A percentile compares a stretch with the other conserved stretches of the same genome.
Evolutionary conservation across 768 basidiomycete genomes (phyloP).

Genomic region (Boletus patriciae): DNA sequence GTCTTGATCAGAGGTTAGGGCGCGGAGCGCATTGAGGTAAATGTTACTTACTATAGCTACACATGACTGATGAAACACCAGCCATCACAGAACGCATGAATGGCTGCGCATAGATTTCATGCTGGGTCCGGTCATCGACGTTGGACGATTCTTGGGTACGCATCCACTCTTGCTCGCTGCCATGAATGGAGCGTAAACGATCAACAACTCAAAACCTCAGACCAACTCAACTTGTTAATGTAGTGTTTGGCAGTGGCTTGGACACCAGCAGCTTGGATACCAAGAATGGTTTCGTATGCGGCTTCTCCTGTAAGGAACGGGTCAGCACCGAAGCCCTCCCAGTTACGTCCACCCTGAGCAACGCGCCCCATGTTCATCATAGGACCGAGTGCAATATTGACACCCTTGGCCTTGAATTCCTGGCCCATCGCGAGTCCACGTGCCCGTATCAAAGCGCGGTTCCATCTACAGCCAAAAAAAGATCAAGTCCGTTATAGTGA

Average conservation of each 20-base stretch:
- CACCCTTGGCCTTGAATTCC: constrained; percentile 83
- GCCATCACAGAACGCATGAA: constrained; percentile 63
- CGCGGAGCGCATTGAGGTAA: not conserved
- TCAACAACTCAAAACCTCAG: not conserved
- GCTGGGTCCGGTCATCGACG: constrained; percentile 45
- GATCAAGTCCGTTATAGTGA: not conserved
- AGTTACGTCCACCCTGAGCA: constrained; percentile 81
- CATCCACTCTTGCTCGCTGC: constrained; percentile 39
- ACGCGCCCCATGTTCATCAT: constrained; percentile 89
- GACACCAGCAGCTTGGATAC: constrained; percentile 78
- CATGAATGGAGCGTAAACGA: not conserved
- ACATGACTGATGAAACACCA: constrained; percentile 66
- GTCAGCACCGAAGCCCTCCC: constrained; percentile 95
- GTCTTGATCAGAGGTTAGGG: constrained; percentile 32
- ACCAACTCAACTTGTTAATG: constrained; percentile 59
- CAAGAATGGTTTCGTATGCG: constrained; percentile 76
- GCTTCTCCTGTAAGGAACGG: constrained; percentile 82
- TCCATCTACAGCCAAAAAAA: constrained; percentile 47
- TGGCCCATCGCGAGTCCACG: constrained; percentile 78
- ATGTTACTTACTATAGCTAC: constrained; percentile 48
- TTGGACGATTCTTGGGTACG: constrained; percentile 36
- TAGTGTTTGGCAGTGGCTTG: constrained; percentile 88
- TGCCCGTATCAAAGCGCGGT: constrained; percentile 71
- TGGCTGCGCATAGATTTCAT: constrained; percentile 58
- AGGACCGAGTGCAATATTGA: constrained; percentile 73